Evolutionary conservation across 345 rosid genomes (phyloP), one percentile per base, ranked within the genome.

Genomic region (Iberis pinnata): DNA sequence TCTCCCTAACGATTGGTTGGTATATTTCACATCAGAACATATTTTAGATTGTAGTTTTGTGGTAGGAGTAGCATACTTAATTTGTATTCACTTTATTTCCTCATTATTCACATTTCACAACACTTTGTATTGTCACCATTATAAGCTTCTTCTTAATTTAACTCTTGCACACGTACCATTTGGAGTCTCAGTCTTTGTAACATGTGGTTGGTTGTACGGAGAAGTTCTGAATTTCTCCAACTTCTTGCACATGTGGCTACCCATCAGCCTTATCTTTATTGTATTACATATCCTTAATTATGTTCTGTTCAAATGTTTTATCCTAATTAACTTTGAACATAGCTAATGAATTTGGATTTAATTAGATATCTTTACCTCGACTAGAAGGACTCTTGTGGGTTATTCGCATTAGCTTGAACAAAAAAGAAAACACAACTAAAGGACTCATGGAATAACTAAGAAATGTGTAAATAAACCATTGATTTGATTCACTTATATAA

Each of bases 21-120:
- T 67, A 20, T 39, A 60, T 60, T 39, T 67, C 66, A 44, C 71
- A 53, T 67, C 71, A 46, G n/a, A 53, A 36, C 56, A 58, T 50
- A 18, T 1, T 58, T 65, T 9, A 13, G 17, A 33, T 42, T 42
- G 48, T 49, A 17, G 11, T 39, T 55, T 56, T 64, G 37, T 42
- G 32, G 69, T 49, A 38, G 68, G 42, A 54, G 50, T 2, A 25
- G 10, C 52, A 31, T 31, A 64, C 12, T 48, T n/a, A n/a, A n/a
- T n/a, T n/a, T 48, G 22, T 41, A 45, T 25, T 47, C 29, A 47
- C 37, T 38, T 16, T 13, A 43, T 32, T 43, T 64, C 44, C 38
- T 39, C 54, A 55, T 16, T 31, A n/a, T 19, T 38, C 31, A 13
- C 39, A 25, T 9, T 19, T 38, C 31, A 13, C 39, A 25, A 12